Percentiles rank a stretch among this genome's conserved stretches.
phyloP scores from a whole-genome alignment of 2,329 filamentous ascomycete species.

The Keithomyces neogunnii region DNA sequence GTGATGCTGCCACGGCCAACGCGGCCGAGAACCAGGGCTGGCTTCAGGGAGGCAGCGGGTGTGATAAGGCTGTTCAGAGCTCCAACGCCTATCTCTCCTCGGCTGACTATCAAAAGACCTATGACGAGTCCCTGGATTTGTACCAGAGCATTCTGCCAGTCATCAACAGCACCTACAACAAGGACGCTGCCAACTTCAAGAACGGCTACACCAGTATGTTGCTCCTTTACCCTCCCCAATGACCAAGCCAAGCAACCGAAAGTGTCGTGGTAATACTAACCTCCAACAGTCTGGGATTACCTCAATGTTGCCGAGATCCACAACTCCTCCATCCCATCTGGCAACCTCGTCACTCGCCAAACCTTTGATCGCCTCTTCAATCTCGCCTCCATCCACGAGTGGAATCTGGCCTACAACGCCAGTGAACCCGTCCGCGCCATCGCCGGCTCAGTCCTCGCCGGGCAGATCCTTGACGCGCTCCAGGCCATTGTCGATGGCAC shows the following conservation, averaged over 20 bases:
- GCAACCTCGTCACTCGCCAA: conserved; percentile 49
- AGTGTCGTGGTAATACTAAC: background rate
- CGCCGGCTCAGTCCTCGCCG: conserved; percentile 48
- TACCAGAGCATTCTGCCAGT: conserved; percentile 46
- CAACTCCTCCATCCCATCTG: conserved; percentile 50
- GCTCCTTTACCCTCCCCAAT: background rate
- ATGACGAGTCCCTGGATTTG: conserved; percentile 49
- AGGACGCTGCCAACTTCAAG: conserved; percentile 41
- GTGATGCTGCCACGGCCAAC: conserved; percentile 42
- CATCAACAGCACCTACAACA: conserved; percentile 42
- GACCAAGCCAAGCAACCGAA: no score
- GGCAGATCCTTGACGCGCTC: conserved; percentile 44
- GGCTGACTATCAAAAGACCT: conserved; percentile 33
- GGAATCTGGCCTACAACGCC: conserved; percentile 71
- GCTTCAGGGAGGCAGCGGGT: conserved; percentile 51
- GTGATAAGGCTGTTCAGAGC: conserved; percentile 44
- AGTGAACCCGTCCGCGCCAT: conserved; percentile 58
- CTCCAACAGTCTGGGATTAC: conserved; percentile 44
- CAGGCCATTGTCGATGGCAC: conserved; percentile 38
- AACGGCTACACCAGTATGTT: conserved; percentile 53
- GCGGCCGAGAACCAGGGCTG: conserved; percentile 49
- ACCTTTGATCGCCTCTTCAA: conserved; percentile 55
- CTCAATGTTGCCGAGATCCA: conserved; percentile 53
- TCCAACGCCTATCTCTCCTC: conserved; percentile 47
- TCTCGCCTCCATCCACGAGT: conserved; percentile 77